phyloP scores from a whole-genome alignment of 75 land plant species.

The Picea glauca region DNA sequence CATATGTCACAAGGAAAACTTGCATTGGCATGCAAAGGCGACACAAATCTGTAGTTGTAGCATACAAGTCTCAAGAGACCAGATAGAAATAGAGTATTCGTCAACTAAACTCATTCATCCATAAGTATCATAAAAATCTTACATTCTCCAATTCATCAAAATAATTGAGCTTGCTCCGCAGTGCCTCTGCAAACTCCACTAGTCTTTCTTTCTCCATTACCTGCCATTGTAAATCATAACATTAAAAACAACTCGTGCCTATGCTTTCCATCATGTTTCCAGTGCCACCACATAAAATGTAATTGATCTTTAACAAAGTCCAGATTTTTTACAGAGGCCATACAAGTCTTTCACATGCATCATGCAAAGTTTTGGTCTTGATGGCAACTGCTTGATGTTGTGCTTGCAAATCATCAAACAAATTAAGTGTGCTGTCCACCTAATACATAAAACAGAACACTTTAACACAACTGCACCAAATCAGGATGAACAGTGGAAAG shows the following conservation, averaged over 20 bases:
- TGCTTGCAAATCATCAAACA: slow-evolving; percentile 86
- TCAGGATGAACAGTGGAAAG: not conserved
- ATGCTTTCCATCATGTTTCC: not conserved
- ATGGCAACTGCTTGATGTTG: slow-evolving; percentile 98
- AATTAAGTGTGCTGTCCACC: slow-evolving; percentile 82
- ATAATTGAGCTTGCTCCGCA: slow-evolving; percentile 81
- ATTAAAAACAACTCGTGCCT: not conserved
- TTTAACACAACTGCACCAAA: not conserved
- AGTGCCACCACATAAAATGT: slow-evolving; percentile 5
- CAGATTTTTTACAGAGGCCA: not conserved
- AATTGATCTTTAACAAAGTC: not conserved
- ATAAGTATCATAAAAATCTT: slow-evolving; percentile 20
- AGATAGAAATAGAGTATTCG: not conserved
- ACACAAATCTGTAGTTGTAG: not conserved
- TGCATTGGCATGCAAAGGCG: no score
- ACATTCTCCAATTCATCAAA: slow-evolving; percentile 99
- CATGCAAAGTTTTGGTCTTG: slow-evolving; percentile 97
- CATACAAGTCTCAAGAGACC: not conserved
- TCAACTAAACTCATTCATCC: not conserved
- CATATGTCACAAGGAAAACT: not conserved
- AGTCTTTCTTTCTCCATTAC: slow-evolving; percentile 87
- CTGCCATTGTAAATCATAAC: slow-evolving; percentile 32
- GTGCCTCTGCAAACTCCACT: slow-evolving; percentile 89
- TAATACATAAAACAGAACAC: slow-evolving; percentile 20
- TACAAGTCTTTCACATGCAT: slow-evolving; percentile 97